These are phyloP conservation scores for Rosa lucieae DNA, from an alignment of 306 rosid species.

Conservation along the genomic window DNA sequence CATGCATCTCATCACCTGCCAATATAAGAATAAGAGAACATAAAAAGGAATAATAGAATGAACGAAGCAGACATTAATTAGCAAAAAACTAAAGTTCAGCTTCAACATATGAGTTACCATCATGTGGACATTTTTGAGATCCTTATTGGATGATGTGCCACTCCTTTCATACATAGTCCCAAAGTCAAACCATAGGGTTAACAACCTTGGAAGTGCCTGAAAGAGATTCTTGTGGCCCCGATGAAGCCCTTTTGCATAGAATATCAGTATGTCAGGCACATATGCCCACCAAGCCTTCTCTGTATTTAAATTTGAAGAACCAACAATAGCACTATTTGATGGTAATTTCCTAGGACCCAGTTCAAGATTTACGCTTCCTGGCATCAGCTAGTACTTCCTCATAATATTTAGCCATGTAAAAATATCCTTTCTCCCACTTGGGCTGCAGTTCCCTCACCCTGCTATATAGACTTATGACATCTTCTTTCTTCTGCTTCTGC, in stretches of 20 bases:
- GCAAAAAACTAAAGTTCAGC: constrained; percentile 26
- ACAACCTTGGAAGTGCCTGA: constrained; percentile 96
- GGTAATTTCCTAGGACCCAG: constrained; percentile 49
- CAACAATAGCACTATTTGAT: constrained; percentile 48
- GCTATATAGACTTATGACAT: constrained; percentile 71
- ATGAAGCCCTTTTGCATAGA: constrained; percentile 94
- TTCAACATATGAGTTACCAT: constrained; percentile 46
- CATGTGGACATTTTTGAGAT: constrained; percentile 51
- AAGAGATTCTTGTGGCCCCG: constrained; percentile 94
- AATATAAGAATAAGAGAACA: constrained; percentile 32
- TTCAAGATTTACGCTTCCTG: constrained; percentile 70
- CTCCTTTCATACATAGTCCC: constrained; percentile 78
- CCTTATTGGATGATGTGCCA: constrained; percentile 58
- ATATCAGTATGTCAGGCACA: constrained; percentile 81
- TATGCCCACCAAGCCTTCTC: constrained; percentile 91
- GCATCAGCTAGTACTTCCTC: constrained; percentile 96
- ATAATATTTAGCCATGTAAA: constrained; percentile 86
- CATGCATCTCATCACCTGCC: constrained; percentile 66
- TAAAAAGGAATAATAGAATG: constrained; percentile 21
- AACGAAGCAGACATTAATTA: constrained; percentile 21
- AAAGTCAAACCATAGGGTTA: constrained; percentile 96
- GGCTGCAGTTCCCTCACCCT: constrained; percentile 96
- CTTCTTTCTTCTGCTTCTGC: constrained; percentile 98
- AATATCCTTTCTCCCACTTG: constrained; percentile 94
- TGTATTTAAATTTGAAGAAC: constrained; percentile 54